Conservation (phyloP, 768 basidiomycete species). For the Auricularia auricula-judae region DNA sequence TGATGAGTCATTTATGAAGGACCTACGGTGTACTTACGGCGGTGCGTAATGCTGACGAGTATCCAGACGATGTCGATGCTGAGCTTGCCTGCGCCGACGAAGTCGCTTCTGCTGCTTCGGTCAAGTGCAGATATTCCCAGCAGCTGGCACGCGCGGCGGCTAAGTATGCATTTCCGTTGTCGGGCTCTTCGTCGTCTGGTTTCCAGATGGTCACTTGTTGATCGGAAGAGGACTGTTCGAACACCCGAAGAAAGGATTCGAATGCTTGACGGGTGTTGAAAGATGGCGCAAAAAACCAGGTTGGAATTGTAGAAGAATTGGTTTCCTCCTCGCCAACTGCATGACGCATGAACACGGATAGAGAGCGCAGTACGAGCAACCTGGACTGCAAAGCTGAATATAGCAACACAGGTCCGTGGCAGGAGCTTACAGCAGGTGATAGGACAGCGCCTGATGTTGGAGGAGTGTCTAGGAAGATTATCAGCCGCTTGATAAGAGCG, state of each 20-base stretch:
- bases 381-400: constrained; percentile 47
- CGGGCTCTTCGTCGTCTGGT: not conserved
- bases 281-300: constrained; percentile 56
- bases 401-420: constrained; percentile 3
- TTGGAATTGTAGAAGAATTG: constrained; percentile 22
- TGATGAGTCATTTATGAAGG: not conserved
- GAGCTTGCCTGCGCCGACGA: not conserved
- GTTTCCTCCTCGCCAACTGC: constrained; percentile 23
- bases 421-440: constrained; percentile 43
- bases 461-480: constrained; percentile 21
- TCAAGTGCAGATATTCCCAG: not conserved
- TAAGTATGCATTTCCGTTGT: not conserved
- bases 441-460: constrained; percentile 46
- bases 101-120: not conserved
- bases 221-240: constrained; percentile 15
- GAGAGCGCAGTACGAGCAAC: constrained; percentile 60
- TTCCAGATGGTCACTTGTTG: not conserved
- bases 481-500: not conserved
- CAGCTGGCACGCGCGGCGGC: constrained; percentile 23
- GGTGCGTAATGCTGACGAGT: not conserved
- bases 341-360: constrained; percentile 51
- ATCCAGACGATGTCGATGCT: not conserved
- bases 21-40: not conserved
- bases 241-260: constrained; percentile 37
- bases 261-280: constrained; percentile 46